These are phyloP conservation scores for Suhomyces taliae DNA, from an alignment of 1,139 yeast genomes.

Conservation along the genomic window DNA sequence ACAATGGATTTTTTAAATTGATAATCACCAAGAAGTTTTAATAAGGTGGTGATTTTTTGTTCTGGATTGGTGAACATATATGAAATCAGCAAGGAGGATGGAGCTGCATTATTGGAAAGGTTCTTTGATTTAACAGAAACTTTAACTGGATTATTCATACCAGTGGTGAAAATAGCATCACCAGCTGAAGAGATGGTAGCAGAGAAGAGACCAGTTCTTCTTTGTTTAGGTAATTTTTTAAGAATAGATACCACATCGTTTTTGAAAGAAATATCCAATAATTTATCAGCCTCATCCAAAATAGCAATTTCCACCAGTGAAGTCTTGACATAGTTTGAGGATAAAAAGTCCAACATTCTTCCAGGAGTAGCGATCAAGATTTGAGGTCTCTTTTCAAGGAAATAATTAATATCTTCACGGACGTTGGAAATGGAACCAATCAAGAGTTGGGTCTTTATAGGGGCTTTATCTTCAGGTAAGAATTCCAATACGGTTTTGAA, in stretches of 20 bases:
- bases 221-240: constrained; percentile 75
- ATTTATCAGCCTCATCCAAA: constrained; percentile 90
- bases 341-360: constrained; percentile 72
- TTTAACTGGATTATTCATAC: constrained; percentile 87
- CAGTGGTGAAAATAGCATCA: constrained; percentile 65
- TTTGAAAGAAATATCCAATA: constrained; percentile 77
- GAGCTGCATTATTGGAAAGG: constrained; percentile 41
- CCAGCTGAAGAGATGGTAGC: constrained; percentile 89
- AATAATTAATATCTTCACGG: constrained; percentile 70
- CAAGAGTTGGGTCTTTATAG: constrained; percentile 64
- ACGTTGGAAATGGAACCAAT: constrained; percentile 77
- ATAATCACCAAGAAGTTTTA: constrained; percentile 53
- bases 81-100: constrained; percentile 63
- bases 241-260: constrained; percentile 68
- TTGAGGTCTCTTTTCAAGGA: constrained; percentile 58
- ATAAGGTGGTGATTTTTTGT: constrained; percentile 56
- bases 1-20: constrained; percentile 77
- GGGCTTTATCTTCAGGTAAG: constrained; percentile 49
- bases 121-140: constrained; percentile 64
- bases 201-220: constrained; percentile 90
- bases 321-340: constrained; percentile 50
- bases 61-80: constrained; percentile 64
- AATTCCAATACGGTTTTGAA: constrained; percentile 58
- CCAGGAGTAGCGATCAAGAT: constrained; percentile 94
- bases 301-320: constrained; percentile 70